Evolutionary conservation across 768 basidiomycete species (phyloP), one percentile per base, ranked within the genome.

Genomic region (Coprinellus micaceus): DNA sequence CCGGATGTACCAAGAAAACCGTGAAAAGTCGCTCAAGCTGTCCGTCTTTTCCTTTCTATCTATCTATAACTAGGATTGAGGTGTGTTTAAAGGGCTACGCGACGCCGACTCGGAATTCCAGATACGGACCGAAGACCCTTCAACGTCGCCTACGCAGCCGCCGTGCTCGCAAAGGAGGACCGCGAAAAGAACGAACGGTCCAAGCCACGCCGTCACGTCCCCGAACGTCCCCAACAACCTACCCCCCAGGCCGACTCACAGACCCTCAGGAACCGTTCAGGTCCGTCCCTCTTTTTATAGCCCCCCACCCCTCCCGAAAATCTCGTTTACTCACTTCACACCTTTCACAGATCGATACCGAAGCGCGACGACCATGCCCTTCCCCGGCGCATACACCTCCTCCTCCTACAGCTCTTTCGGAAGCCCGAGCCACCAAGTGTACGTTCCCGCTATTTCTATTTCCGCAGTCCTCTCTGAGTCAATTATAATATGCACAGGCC

Each of bases 111-210:
- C 65, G 91, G 91, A 45, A 93, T 93, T 58, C 91, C 91, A 17
- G 91, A 93, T 75, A 78, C 77, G 56, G 91, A 93, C 74, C 78
- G 83, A 60, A 79, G 91, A 29, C 89, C 91, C 12, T 93, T 93
- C 77, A 88, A 88, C 68, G 88, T 92, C 60, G 91, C 91, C n/a
- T 90, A 89, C 70, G 82, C 89, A 61, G 88, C 87, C 56, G 86
- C 83, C 37, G 71, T 78, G 58, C 77, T 77, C 53, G 73, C 79
- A 45, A 79, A 81, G 59, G 77, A 82, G 63, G 82, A 87, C 63
- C 73, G 80, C 61, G 77, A 76, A 58, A 67, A 63, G 28, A 17
- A 56, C 10, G n/a, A 49, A 28, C 10, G 25, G 41, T 33, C 33
- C 39, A 52, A 15, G 28, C 36, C 37, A n/a, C 48, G 46, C 28